Evolutionary conservation across 345 rosid species (phyloP), one percentile per base, ranked within the genome.

Genomic region (Rhodomyrtus tomentosa): DNA sequence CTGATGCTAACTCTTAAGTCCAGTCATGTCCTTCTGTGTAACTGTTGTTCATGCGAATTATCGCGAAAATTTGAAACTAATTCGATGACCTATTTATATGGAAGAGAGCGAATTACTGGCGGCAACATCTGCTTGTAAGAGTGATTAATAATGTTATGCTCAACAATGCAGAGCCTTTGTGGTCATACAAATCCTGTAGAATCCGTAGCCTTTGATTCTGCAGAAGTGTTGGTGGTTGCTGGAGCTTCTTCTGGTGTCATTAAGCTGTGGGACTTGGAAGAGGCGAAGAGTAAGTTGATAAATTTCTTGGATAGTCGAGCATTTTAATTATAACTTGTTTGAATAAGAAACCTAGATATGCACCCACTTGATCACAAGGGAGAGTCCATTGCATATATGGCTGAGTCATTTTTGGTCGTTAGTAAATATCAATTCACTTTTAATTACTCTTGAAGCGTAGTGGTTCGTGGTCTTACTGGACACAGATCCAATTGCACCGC

Each of bases 381-480:
- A 40, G 79, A 36, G 45, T 68, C 79, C 40, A 36, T 68, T 10
- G 25, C 45, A 81, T 81, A 9, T 52, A 81, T 81, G 24, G 56
- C 55, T 21, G 10, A 55, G 56, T 84, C 3, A 45, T 36, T 45
- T 62, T 16, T n/a, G 29, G 14, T 40, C 74, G 73, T 32, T 42
- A 83, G 50, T 55, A 12, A 50, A 42, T n/a, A n/a, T 22, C 52
- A 20, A 36, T 36, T 83, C 76, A 7, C 83, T 45, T 51, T 84
- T 62, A 82, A 85, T 92, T 94, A 85, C 91, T 89, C 92, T 89
- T 95, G 99, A 95, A 95, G 99, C 91, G 97, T 94, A 97, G 99
- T 97, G 93, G 96, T 97, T 90, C 99, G 99, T 82, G 94, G 93
- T 89, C 95, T 97, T 90, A 93, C 94, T 87, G 99, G 99, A 84